Evolutionary conservation across 805 yeast genomes (phyloP), one percentile per base, ranked within the genome.

Genomic region (Metschnikowia shivogae): DNA sequence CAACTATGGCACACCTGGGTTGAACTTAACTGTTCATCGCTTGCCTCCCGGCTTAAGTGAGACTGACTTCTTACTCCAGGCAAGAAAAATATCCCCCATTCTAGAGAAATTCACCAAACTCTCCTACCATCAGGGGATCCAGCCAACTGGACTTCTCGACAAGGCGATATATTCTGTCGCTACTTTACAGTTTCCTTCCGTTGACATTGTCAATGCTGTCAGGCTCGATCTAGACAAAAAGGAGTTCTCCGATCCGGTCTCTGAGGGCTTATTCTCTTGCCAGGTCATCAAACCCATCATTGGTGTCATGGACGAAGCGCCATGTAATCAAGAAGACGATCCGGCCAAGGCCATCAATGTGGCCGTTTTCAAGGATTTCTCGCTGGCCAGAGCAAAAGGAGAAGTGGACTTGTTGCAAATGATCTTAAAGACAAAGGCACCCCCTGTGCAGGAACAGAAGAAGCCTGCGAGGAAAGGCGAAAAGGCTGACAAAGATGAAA

Each of bases 221-320:
- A 36, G 36, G 29, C 34, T 26, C 12, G 49, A 36, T 8, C 31
- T 57, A 12, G 39, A 39, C 12, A 52, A 48, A 0, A 53, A 64
- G 30, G 55, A 60, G 30, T 65, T 61, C 61, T 43, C 39, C 14
- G 68, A 61, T 26, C 46, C 51, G 2, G 53, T 47, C 4, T 55
- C 64, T 2, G 56, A 54, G 6, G 67, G 62, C 34, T 48, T 60
- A 11, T 57, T 67, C 40, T 46, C 53, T 29, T 53, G 57, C 39
- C 41, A 31, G 13, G 40, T 43, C 3, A 10, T 44, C 20, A 50
- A 44, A 32, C 50, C 58, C 4, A 44, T 54, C 9, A 45, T 47
- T 17, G 58, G 58, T 2, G 46, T 39, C 20, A 36, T 54, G 1
- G 40, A 39, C 7, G 33, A 20, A 8, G 41, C 34, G 1, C 75